Conservation (phyloP, 441 rosid genomes). For the Rhodomyrtus psidioides region DNA sequence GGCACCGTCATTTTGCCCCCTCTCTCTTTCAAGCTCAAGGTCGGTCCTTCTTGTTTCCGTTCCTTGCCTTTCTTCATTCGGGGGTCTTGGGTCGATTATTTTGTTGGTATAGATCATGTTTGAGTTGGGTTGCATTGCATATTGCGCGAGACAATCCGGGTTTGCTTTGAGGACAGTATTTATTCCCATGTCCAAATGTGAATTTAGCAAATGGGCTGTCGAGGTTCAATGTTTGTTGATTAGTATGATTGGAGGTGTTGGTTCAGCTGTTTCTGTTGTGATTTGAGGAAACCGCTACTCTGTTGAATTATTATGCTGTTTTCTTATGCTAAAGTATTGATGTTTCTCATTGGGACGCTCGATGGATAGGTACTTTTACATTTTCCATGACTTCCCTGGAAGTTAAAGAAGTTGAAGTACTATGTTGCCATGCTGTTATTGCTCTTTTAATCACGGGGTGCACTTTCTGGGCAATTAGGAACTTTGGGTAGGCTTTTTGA, state of each 20-base stretch:
- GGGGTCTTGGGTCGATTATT: not conserved
- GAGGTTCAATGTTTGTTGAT: not conserved
- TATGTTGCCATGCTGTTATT: not conserved
- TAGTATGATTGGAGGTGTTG: not conserved
- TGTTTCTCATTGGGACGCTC: not conserved
- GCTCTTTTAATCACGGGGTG: not conserved
- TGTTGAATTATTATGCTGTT: not conserved
- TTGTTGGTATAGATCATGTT: not conserved
- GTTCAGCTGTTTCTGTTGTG: not conserved
- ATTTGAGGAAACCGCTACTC: not conserved
- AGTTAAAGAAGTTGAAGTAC: not conserved
- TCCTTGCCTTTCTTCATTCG: not conserved
- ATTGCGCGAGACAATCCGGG: not conserved
- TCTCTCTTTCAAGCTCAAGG: conserved; percentile 97
- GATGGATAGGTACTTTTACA: not conserved
- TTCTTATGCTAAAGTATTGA: not conserved
- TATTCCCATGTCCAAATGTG: not conserved
- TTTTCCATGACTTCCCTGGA: not conserved
- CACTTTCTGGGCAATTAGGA: not conserved
- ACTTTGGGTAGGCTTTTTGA: not conserved
- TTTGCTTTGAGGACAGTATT: not conserved
- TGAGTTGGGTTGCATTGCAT: not conserved
- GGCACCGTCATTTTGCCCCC: conserved; percentile 97
- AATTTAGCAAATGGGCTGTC: not conserved
- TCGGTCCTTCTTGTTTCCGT: not conserved